Conservation (phyloP, 352 stramenopile genomes). For the Pythium aquatile region DNA sequence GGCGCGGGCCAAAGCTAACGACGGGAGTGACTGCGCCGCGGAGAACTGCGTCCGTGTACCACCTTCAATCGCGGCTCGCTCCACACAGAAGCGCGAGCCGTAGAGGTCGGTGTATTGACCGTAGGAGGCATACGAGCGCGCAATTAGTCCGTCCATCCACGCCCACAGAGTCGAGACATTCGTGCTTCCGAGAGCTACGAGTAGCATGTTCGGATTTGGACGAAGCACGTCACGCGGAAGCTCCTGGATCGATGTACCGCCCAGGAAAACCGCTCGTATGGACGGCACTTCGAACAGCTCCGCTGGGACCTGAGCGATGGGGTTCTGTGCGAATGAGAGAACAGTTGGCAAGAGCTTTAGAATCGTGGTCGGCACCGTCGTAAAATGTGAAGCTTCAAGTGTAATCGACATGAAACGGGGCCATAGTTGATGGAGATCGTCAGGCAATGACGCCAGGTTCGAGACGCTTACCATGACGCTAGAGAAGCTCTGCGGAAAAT, state of each 20-base stretch:
- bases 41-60: too few relatives aligned
- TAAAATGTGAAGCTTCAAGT: too few relatives aligned
- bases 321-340: slow-evolving; percentile 3
- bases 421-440: too few relatives aligned
- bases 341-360: slow-evolving; percentile 4
- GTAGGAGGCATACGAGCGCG: too few relatives aligned
- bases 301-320: background rate
- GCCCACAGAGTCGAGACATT: background rate
- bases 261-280: background rate
- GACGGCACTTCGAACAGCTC: background rate
- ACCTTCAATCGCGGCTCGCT: background rate
- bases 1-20: background rate
- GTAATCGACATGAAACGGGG: too few relatives aligned
- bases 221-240: background rate
- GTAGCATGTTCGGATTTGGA: background rate
- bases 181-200: background rate
- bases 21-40: too few relatives aligned
- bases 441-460: too few relatives aligned
- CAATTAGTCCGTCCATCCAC: background rate
- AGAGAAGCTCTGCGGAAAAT: too few relatives aligned
- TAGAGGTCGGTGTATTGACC: background rate
- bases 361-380: slow-evolving; percentile 9
- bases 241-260: background rate
- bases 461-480: too few relatives aligned
- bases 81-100: background rate